These are phyloP conservation scores for Kwoniella dendrophila DNA, from an alignment of 768 basidiomycete species.

Conservation along the genomic window DNA sequence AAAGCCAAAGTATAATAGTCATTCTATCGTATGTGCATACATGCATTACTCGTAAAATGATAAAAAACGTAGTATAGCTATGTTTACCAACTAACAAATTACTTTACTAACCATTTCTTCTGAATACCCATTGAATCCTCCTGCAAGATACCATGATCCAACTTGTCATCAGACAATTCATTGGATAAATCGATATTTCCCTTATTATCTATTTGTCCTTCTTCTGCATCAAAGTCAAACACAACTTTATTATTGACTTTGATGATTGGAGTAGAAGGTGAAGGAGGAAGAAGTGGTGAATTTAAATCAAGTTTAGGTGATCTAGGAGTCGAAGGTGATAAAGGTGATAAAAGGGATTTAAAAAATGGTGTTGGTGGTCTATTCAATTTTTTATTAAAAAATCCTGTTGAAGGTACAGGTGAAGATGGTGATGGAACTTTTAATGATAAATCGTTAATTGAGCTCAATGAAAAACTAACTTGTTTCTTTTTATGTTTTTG, in stretches of 20 bases:
- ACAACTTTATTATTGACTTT: not conserved
- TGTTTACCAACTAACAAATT: not conserved
- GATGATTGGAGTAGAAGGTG: not conserved
- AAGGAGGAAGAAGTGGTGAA: not conserved
- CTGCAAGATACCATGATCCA: constrained; percentile 11
- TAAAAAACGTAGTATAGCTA: too few species aligned
- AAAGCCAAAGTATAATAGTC: constrained; percentile 38
- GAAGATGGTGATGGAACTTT: too few species aligned
- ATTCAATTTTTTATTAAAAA: not conserved
- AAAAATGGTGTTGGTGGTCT: constrained; percentile 31
- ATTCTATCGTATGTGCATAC: too few species aligned
- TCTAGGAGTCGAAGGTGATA: not conserved
- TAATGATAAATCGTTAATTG: constrained; percentile 20
- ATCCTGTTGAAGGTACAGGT: too few species aligned
- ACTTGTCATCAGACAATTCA: not conserved
- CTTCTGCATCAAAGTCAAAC: too few species aligned
- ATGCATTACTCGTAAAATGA: too few species aligned
- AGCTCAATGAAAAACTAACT: constrained; percentile 29
- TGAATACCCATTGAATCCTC: constrained; percentile 29
- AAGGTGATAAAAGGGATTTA: not conserved
- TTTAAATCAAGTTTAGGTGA: not conserved
- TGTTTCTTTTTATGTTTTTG: constrained; percentile 23
- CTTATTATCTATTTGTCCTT: not conserved
- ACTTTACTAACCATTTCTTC: constrained; percentile 31
- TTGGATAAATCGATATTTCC: not conserved